A percentile compares a stretch with the other conserved stretches of the same genome.
These are phyloP conservation scores for Cyberlindnera meyerae DNA, from an alignment of 805 yeast species.

Conservation along the genomic window DNA sequence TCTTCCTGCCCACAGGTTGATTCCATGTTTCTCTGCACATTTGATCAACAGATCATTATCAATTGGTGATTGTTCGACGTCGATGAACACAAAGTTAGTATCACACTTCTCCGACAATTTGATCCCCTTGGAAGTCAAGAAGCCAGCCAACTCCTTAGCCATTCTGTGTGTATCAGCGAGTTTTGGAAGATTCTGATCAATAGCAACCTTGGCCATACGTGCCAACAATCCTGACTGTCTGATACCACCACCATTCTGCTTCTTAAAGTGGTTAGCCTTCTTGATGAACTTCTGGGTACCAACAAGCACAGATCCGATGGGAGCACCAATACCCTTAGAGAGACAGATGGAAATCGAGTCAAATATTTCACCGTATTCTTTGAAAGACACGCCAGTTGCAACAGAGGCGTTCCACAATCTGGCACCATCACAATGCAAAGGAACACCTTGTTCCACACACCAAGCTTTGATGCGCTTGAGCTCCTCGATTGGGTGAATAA, in stretches of 20 bases:
- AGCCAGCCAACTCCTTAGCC: conserved; percentile 47
- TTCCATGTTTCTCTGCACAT: conserved; percentile 49
- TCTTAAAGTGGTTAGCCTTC: conserved; percentile 80
- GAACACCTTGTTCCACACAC: conserved; percentile 54
- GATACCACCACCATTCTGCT: conserved; percentile 92
- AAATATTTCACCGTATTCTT: conserved; percentile 68
- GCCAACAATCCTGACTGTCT: conserved; percentile 82
- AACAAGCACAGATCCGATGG: conserved; percentile 85
- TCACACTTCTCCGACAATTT: conserved; percentile 65
- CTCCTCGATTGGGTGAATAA: conserved; percentile 76
- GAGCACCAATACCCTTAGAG: conserved; percentile 90
- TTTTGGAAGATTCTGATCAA: conserved; percentile 60
- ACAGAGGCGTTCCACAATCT: conserved; percentile 85
- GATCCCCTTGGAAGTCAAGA: conserved; percentile 49
- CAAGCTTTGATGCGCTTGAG: conserved; percentile 63
- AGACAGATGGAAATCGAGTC: conserved; percentile 86
- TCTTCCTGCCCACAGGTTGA: conserved; percentile 60
- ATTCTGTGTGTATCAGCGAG: conserved; percentile 42
- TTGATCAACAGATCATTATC: conserved; percentile 50
- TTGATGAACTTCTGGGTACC: conserved; percentile 54
- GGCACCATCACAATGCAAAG: conserved; percentile 91
- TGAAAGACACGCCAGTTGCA: conserved; percentile 49
- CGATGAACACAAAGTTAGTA: conserved; percentile 80
- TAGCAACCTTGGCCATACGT: conserved; percentile 71
- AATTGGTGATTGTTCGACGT: conserved; percentile 42